Percentiles rank a stretch among this genome's conserved stretches.
phyloP scores from a whole-genome alignment of 352 stramenopile species.

The Globisporangium abappressorium region DNA sequence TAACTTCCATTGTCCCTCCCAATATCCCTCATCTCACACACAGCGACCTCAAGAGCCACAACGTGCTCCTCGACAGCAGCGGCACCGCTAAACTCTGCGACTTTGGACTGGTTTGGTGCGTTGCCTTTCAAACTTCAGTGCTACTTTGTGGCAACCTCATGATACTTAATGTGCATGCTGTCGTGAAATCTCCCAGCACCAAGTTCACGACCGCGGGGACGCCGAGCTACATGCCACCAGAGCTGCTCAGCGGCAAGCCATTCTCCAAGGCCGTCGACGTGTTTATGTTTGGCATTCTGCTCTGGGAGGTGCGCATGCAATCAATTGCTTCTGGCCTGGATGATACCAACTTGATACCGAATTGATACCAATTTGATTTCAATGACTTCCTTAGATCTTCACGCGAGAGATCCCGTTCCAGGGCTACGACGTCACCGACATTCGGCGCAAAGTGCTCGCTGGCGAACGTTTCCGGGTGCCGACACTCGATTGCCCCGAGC shows the following conservation, averaged over 20 bases:
- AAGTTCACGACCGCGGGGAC: conserved; percentile 82
- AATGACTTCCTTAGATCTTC: conserved; percentile 61
- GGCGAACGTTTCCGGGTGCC: conserved; percentile 77
- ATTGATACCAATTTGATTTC: neutral
- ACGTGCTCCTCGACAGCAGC: conserved; percentile 76
- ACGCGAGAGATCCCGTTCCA: conserved; percentile 75
- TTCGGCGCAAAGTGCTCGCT: conserved; percentile 62
- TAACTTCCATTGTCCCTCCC: too few species aligned
- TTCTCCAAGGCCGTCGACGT: conserved; percentile 92
- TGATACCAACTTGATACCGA: neutral
- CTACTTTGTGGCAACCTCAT: neutral
- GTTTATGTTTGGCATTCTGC: conserved; percentile 91
- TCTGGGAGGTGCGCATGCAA: conserved; percentile 77
- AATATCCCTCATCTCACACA: neutral
- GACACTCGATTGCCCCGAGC: conserved; percentile 59
- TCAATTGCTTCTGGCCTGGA: neutral
- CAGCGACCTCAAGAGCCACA: conserved; percentile 90
- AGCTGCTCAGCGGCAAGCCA: conserved; percentile 74
- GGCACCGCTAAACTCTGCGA: conserved; percentile 89
- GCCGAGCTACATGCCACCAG: conserved; percentile 87
- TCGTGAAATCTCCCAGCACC: conserved; percentile 36
- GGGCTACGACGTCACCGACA: conserved; percentile 68
- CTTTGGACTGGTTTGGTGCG: conserved; percentile 83
- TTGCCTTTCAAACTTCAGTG: too few species aligned
- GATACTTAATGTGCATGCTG: neutral